phyloP scores from a whole-genome alignment of 306 rosid genomes.

The Quercus berberidifolia region DNA sequence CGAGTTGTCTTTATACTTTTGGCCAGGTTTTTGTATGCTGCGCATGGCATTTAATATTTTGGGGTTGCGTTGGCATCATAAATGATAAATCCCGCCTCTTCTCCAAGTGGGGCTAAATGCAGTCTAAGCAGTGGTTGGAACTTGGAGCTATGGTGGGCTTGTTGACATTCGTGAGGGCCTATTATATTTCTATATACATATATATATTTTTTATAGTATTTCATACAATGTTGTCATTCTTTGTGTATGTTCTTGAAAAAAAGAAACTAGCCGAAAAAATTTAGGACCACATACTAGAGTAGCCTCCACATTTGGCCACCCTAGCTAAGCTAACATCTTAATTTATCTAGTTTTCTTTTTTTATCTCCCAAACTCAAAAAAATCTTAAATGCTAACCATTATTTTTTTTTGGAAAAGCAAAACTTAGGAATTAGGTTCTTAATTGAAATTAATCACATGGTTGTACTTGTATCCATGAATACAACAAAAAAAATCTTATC shows the following conservation, averaged over 20 bases:
- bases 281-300: too few species aligned
- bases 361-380: too few species aligned
- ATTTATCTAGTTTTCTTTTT: too few species aligned
- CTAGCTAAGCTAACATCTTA: not conserved
- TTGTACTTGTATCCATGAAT: too few species aligned
- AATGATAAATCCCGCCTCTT: conserved; percentile 6
- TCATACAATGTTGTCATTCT: not conserved
- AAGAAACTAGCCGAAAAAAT: too few species aligned
- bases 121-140: conserved; percentile 51
- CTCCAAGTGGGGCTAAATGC: conserved; percentile 28
- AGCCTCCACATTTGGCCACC: not conserved
- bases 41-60: conserved; percentile 18
- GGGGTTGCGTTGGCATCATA: conserved; percentile 20
- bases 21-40: conserved; percentile 5
- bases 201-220: not conserved
- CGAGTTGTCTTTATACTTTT: not conserved
- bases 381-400: too few species aligned
- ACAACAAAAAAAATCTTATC: too few species aligned
- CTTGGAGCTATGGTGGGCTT: conserved; percentile 49
- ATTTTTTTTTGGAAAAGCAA: too few species aligned
- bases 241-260: not conserved
- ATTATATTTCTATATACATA: too few species aligned
- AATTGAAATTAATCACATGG: too few species aligned
- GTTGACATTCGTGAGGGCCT: conserved; percentile 34
- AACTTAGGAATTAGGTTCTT: too few species aligned